Conservation (phyloP, 345 rosid species). For the Microcos paniculata region DNA sequence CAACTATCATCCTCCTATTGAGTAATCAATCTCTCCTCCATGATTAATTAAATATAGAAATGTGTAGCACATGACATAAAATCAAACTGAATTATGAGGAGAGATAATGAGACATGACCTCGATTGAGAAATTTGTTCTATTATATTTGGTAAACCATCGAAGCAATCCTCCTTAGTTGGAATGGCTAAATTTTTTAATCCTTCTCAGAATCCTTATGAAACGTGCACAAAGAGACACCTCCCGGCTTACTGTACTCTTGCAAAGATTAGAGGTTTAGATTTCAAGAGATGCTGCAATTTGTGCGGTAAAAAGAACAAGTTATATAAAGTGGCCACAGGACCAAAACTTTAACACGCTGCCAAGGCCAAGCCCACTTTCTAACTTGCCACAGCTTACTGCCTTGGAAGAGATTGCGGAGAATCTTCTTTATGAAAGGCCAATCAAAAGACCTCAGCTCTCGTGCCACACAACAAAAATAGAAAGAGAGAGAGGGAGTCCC, state of each 20-base stretch:
- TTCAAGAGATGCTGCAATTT: neutral
- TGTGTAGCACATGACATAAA: no score
- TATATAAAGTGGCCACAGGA: neutral
- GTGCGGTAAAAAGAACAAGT: neutral
- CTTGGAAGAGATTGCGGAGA: slow-evolving; percentile 14
- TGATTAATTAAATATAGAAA: no score
- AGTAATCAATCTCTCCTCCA: no score
- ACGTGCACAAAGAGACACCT: neutral
- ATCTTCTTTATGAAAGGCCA: neutral
- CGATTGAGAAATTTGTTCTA: no score
- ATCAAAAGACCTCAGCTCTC: neutral
- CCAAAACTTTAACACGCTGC: slow-evolving; percentile 3
- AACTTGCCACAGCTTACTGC: neutral
- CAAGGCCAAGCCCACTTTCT: neutral
- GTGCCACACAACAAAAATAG: no score
- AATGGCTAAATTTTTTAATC: neutral
- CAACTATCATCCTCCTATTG: no score
- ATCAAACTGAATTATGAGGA: no score
- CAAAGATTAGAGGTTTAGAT: neutral
- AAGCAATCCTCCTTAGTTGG: neutral
- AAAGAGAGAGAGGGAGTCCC: neutral
- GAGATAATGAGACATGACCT: no score
- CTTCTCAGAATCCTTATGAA: neutral
- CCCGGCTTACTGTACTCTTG: neutral
- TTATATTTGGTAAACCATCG: no score